Evolutionary conservation across 2,329 filamentous ascomycete species (phyloP).

Genomic region (Penicillium sumatraense): DNA sequence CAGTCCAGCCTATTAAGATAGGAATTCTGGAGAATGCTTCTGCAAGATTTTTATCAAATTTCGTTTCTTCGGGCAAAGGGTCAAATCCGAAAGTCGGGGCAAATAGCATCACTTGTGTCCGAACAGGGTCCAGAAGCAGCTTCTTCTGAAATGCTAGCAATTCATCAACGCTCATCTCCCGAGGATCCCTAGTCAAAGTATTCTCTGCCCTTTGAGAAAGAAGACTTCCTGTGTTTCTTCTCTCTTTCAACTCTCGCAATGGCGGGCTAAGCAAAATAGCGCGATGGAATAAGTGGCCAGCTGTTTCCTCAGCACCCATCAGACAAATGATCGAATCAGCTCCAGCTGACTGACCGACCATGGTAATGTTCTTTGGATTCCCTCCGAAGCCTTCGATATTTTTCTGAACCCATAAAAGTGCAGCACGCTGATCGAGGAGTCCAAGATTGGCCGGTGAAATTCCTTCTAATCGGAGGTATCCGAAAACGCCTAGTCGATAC

Average conservation of each 20-base stretch:
- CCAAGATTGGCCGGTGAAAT: constrained; percentile 31
- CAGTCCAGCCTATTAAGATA: constrained; percentile 8
- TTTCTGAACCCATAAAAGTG: constrained; percentile 8
- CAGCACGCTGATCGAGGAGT: constrained; percentile 8
- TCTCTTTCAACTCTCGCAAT: constrained; percentile 6
- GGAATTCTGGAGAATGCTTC: not conserved
- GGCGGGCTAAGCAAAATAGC: constrained; percentile 10
- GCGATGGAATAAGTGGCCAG: constrained; percentile 7
- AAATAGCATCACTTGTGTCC: constrained; percentile 11
- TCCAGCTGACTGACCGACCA: constrained; percentile 8
- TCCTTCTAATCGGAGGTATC: constrained; percentile 39
- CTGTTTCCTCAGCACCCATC: constrained; percentile 1
- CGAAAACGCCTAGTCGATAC: constrained; percentile 20
- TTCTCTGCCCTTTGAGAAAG: constrained; percentile 3
- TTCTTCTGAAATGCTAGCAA: constrained; percentile 6
- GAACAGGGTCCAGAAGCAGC: constrained; percentile 2
- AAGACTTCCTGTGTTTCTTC: not conserved
- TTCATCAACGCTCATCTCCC: constrained; percentile 4
- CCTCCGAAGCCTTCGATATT: constrained; percentile 6
- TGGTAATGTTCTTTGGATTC: not conserved
- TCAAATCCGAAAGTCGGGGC: constrained; percentile 2
- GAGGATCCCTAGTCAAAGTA: not conserved
- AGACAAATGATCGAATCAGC: constrained; percentile 14
- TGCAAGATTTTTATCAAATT: constrained; percentile 6
- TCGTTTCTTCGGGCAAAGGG: not conserved